phyloP scores from a whole-genome alignment of 495 filamentous ascomycete genomes.

The Achaetomiella virescens region DNA sequence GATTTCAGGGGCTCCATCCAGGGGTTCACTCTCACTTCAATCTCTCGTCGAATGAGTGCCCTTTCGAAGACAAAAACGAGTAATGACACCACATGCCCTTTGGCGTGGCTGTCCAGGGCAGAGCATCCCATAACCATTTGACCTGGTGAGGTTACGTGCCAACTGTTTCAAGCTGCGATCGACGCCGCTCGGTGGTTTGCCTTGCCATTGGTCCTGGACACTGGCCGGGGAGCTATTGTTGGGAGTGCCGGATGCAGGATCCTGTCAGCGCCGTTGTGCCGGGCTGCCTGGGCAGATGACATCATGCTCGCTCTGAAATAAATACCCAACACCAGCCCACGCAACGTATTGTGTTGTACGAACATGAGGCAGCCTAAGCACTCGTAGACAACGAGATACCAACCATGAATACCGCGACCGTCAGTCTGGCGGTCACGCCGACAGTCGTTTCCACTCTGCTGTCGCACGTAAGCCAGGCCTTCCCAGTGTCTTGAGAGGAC shows the following conservation, averaged over 20 bases:
- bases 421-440: conserved; percentile 69
- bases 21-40: too few species aligned
- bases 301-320: conserved; percentile 16
- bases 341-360: neutral
- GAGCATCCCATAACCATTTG: too few species aligned
- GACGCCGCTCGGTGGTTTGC: neutral
- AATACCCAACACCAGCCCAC: conserved; percentile 1
- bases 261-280: neutral
- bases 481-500: too few species aligned
- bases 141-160: too few species aligned
- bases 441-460: conserved; percentile 72
- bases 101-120: too few species aligned
- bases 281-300: conserved; percentile 17
- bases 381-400: neutral
- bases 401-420: conserved; percentile 64
- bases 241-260: neutral
- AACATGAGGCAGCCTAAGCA: neutral
- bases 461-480: conserved; percentile 56
- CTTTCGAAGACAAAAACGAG: too few species aligned
- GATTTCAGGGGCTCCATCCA: too few species aligned
- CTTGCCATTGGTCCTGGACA: conserved; percentile 1
- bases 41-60: too few species aligned
- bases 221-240: neutral
- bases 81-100: too few species aligned
- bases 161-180: too few species aligned